Base-by-base conservation (phyloP, 306 rosid genomes). In the Ochetophila trinervis region DNA sequence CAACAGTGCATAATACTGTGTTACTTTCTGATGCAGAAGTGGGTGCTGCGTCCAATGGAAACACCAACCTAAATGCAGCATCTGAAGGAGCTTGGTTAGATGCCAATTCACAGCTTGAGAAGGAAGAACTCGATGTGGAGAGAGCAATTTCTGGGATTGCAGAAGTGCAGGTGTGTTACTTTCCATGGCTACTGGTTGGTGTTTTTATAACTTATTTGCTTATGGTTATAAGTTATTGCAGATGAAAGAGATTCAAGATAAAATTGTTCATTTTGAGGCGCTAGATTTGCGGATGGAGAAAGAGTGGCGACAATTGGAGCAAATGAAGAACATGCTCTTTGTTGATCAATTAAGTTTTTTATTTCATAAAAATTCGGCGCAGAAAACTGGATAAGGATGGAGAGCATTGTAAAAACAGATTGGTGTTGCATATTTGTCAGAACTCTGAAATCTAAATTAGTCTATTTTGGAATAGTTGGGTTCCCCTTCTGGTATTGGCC, bases 241-340 rank as follows among this genome's bases (percentile, higher is more conserved):
- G 91, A 85, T 90, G 91, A 86, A 86, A 76, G 87, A 75, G 67
- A 84, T 90, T 44, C 91, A 68, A 72, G 86, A 85, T 70, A 87
- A 80, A 78, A 80, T 87, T 69, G 71, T 48, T 65, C 78, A 27
- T 16, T 83, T 89, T 63, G 90, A 90, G 82, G 86, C 78, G 35
- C 44, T 82, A 24, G 97, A 93, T 81, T 73, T 86, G 84, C 83
- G 66, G 81, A 74, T 74, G 77, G 97, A 93, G 80, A 93, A 84
- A 78, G 89, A 86, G 75, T 9, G 82, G 72, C 83, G 73, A 62
- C 88, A 90, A 67, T 30, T 93, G 67, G 97, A 88, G 78, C 97
- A 84, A 74, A 79, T 76, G 75, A 90, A 77, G 71, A 83, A 60
- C 69, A 70, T 77, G 88, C 78, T 87, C 53, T 90, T 84, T 75